Evolutionary conservation across 805 yeast genomes (phyloP).

Genomic region (Myxozyma geophila): DNA sequence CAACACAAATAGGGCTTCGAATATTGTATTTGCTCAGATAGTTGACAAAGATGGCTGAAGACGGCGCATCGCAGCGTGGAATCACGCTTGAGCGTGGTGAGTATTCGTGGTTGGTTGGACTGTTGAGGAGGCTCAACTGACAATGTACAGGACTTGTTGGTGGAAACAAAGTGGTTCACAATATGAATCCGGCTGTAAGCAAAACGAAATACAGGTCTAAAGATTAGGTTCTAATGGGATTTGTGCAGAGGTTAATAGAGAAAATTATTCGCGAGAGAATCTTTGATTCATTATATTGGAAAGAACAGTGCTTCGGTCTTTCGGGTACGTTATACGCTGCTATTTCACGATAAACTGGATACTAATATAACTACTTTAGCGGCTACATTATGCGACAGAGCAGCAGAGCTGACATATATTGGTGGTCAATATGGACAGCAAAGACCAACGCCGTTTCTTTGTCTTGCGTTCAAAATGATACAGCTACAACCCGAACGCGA

Average conservation of each 20-base stretch:
- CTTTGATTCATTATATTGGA: constrained; percentile 62
- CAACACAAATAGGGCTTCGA: background rate
- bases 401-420: constrained; percentile 52
- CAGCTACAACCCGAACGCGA: constrained; percentile 73
- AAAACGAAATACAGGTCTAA: no score
- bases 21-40: background rate
- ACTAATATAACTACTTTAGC: constrained; percentile 37
- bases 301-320: constrained; percentile 57
- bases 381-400: constrained; percentile 56
- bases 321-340: constrained; percentile 41
- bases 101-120: background rate
- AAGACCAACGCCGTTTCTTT: constrained; percentile 72
- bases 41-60: constrained; percentile 16
- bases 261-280: constrained; percentile 63
- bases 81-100: constrained; percentile 31
- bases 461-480: constrained; percentile 73
- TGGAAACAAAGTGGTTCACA: constrained; percentile 27
- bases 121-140: background rate
- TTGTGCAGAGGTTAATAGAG: constrained; percentile 49
- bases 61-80: constrained; percentile 21
- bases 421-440: constrained; percentile 64
- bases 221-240: background rate
- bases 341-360: no score
- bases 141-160: constrained; percentile 25
- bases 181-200: constrained; percentile 33